Evolutionary conservation across 1,284 basidiomycete species (phyloP).

Genomic region (Boletus semigastroideus): DNA sequence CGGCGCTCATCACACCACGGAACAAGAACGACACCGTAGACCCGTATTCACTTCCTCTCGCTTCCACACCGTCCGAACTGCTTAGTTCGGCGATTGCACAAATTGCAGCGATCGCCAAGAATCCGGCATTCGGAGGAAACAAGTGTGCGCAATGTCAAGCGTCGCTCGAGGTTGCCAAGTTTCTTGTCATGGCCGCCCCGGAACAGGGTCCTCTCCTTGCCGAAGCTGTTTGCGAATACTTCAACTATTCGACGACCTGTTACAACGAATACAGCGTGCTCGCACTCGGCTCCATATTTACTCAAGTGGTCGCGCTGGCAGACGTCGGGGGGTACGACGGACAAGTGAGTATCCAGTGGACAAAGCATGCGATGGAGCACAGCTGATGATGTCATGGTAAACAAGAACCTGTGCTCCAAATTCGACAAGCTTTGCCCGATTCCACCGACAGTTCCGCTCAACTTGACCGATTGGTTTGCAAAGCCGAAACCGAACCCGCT

Average conservation of each 20-base stretch:
- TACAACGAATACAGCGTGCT: conserved; percentile 45
- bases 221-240: conserved; percentile 57
- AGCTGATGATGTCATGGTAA: background rate
- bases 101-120: conserved; percentile 45
- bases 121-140: conserved; percentile 45
- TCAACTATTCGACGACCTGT: conserved; percentile 53
- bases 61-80: conserved; percentile 39
- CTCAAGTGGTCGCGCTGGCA: conserved; percentile 64
- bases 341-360: conserved; percentile 40
- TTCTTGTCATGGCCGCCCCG: conserved; percentile 61
- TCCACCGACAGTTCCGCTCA: conserved; percentile 48
- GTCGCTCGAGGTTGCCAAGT: conserved; percentile 55
- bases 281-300: conserved; percentile 56
- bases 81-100: conserved; percentile 50
- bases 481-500: conserved; percentile 68
- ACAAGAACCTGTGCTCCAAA: background rate
- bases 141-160: conserved; percentile 63
- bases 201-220: conserved; percentile 58
- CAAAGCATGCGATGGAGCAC: background rate
- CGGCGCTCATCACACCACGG: background rate
- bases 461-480: conserved; percentile 55
- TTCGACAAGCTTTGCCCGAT: conserved; percentile 40
- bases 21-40: conserved; percentile 54
- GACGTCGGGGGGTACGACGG: conserved; percentile 67
- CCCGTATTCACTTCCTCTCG: conserved; percentile 56